phyloP scores from a whole-genome alignment of 345 rosid genomes.

The Anastatica hierochuntica region DNA sequence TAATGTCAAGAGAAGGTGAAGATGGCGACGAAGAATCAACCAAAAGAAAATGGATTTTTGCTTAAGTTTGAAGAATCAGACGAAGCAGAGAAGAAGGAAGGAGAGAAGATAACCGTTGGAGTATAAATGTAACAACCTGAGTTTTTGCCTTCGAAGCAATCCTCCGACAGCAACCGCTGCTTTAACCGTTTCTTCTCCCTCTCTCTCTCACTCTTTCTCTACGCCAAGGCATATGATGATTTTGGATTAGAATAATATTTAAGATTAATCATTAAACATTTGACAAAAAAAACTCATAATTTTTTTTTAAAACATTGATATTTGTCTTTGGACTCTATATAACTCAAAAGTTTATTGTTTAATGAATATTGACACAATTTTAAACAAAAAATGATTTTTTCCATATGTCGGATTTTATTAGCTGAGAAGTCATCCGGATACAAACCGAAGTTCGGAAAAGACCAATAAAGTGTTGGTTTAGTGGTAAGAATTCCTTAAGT shows the following conservation, averaged over 20 bases:
- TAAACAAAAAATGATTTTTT: no score
- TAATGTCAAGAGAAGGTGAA: constrained; percentile 54
- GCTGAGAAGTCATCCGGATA: no score
- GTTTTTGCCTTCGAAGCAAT: constrained; percentile 21
- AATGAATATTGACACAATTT: no score
- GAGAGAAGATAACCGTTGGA: constrained; percentile 60
- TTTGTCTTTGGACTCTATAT: no score
- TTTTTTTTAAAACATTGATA: no score
- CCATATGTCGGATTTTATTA: no score
- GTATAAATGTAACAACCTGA: constrained; percentile 44
- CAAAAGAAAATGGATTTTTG: constrained; percentile 26
- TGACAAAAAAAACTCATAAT: not conserved
- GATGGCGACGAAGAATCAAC: constrained; percentile 85
- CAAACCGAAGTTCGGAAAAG: no score
- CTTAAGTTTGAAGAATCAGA: constrained; percentile 51
- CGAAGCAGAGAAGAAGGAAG: not conserved
- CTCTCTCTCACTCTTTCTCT: not conserved
- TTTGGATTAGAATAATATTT: not conserved
- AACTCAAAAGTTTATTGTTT: no score
- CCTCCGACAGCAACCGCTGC: constrained; percentile 19
- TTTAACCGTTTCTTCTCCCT: not conserved
- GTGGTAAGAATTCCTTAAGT: no score
- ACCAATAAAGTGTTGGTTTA: no score
- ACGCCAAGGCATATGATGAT: not conserved
- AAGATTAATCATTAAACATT: no score